phyloP scores from a whole-genome alignment of 768 basidiomycete genomes.

The Hortiboletus flavorubellus region DNA sequence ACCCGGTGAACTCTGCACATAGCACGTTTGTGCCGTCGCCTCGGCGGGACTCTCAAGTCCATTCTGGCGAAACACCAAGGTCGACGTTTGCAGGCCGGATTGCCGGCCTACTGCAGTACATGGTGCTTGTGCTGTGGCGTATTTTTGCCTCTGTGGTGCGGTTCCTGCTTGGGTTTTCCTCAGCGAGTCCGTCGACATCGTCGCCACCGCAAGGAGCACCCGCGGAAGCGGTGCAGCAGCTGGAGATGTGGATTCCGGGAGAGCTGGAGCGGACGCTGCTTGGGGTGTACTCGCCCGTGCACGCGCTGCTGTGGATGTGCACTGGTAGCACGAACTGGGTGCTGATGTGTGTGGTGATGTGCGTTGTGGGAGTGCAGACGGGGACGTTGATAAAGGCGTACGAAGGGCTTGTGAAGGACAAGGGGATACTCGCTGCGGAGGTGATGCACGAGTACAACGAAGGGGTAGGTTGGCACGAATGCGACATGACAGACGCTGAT shows the following conservation, averaged over 20 bases:
- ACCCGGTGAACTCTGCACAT: slow-evolving; percentile 68
- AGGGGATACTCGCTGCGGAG: slow-evolving; percentile 69
- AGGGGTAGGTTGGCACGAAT: slow-evolving; percentile 47
- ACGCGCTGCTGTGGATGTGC: slow-evolving; percentile 70
- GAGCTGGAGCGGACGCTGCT: slow-evolving; percentile 69
- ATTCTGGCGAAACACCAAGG: slow-evolving; percentile 36
- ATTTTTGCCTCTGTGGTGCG: slow-evolving; percentile 56
- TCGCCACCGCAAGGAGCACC: slow-evolving; percentile 36
- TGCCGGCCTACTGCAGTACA: slow-evolving; percentile 28
- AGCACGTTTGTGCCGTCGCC: slow-evolving; percentile 59
- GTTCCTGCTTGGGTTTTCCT: slow-evolving; percentile 62
- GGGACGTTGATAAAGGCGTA: slow-evolving; percentile 39
- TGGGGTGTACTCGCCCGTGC: slow-evolving; percentile 74
- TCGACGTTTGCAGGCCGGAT: slow-evolving; percentile 45
- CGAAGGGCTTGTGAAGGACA: slow-evolving; percentile 68
- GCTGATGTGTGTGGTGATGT: slow-evolving; percentile 65
- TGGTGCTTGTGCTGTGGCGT: slow-evolving; percentile 44
- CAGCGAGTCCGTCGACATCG: slow-evolving; percentile 36
- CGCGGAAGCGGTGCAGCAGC: slow-evolving; percentile 61
- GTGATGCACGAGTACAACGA: slow-evolving; percentile 84
- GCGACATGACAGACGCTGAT: neutral
- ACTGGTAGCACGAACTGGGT: slow-evolving; percentile 76
- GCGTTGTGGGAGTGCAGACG: slow-evolving; percentile 62
- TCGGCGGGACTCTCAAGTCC: slow-evolving; percentile 16
- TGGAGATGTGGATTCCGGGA: slow-evolving; percentile 77